These are phyloP conservation scores for Sergeia podlipaevii DNA, from an alignment of 208 protist genomes.

Conservation along the genomic window DNA sequence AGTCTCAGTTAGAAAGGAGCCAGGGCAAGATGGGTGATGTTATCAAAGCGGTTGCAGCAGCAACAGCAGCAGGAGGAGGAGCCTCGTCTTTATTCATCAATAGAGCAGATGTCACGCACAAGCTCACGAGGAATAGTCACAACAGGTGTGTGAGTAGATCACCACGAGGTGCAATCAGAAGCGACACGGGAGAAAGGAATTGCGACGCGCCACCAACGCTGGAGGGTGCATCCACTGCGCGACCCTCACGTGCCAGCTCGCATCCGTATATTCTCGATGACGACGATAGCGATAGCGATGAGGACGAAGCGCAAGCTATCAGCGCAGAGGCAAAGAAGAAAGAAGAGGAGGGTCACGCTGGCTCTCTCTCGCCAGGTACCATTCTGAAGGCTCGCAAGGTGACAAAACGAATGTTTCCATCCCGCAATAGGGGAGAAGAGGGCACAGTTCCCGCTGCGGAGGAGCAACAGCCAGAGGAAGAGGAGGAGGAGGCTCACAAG, in stretches of 20 bases:
- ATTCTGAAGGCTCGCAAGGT: background rate
- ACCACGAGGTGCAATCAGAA: too few relatives aligned
- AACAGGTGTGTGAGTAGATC: too few relatives aligned
- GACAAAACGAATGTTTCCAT: background rate
- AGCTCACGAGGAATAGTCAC: too few relatives aligned
- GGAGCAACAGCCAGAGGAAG: too few relatives aligned
- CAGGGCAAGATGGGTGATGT: background rate
- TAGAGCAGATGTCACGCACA: too few relatives aligned
- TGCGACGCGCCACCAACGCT: background rate
- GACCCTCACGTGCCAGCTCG: background rate
- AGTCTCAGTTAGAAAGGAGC: background rate
- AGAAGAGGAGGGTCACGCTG: too few relatives aligned
- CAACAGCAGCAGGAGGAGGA: conserved; percentile 7
- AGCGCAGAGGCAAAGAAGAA: background rate
- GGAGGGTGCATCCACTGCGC: background rate
- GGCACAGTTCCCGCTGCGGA: too few relatives aligned
- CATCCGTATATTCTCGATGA: background rate
- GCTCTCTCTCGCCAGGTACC: too few relatives aligned
- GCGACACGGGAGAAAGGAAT: too few relatives aligned
- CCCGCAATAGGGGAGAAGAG: background rate
- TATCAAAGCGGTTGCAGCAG: background rate
- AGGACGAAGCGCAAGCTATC: background rate
- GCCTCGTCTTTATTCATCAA: too few relatives aligned
- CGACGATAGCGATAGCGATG: conserved; percentile 7
- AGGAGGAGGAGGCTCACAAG: background rate